phyloP scores from a whole-genome alignment of 2,329 filamentous ascomycete genomes.

The Diaporthe citriasiana region DNA sequence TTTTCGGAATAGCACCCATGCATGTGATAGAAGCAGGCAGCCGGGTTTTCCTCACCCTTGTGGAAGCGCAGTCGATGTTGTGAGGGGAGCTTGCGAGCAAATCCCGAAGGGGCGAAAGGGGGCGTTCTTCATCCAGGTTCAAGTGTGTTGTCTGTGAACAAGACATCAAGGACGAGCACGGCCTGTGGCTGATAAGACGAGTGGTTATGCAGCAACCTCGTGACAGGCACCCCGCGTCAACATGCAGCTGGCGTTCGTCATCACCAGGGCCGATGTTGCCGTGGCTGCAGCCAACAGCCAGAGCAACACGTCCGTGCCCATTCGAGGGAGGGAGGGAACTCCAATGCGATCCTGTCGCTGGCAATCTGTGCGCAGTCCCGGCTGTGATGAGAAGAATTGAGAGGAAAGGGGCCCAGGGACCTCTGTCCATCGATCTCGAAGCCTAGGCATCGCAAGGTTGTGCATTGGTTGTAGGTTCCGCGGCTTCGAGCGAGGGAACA shows the following conservation, averaged over 20 bases:
- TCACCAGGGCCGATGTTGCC: neutral
- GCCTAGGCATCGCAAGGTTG: constrained; percentile 8
- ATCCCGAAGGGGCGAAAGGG: neutral
- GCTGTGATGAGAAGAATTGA: neutral
- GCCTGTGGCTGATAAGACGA: constrained; percentile 14
- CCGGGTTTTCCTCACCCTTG: neutral
- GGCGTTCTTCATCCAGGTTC: neutral
- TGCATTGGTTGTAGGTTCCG: neutral
- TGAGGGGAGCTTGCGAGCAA: constrained; percentile 17
- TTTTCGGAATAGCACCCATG: neutral
- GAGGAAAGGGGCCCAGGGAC: constrained; percentile 5
- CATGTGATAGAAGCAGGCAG: neutral
- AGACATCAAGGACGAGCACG: constrained; percentile 1
- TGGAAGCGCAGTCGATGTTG: neutral
- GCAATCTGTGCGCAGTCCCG: constrained; percentile 2
- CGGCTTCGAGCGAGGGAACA: neutral
- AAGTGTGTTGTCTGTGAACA: neutral
- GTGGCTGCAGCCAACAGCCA: constrained; percentile 19
- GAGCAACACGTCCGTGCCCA: constrained; percentile 5
- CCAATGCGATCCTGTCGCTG: neutral
- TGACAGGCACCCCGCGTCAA: constrained; percentile 15
- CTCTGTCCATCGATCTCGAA: neutral
- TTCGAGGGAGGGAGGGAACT: neutral
- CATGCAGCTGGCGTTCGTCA: constrained; percentile 3
- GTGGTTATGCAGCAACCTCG: constrained; percentile 6